Evolutionary conservation across 2,329 filamentous ascomycete species (phyloP).

Genomic region (Arthrobotrys megalospora): DNA sequence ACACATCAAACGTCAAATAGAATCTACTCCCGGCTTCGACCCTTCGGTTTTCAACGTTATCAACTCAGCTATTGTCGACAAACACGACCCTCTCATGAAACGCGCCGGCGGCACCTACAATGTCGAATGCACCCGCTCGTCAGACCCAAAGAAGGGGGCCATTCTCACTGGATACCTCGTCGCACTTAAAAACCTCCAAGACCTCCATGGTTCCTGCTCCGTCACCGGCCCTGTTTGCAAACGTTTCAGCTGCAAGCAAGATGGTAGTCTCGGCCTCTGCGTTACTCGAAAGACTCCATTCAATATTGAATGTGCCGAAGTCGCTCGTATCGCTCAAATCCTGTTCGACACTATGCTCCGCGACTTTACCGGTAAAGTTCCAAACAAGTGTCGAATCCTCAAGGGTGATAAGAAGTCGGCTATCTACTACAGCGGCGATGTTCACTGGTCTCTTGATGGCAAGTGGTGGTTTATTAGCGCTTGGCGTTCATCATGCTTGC

Average conservation of each 20-base stretch:
- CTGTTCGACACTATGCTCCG: slow-evolving; percentile 23
- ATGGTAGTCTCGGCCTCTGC: slow-evolving; percentile 39
- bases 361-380: slow-evolving; percentile 16
- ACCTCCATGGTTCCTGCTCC: slow-evolving; percentile 37
- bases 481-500: slow-evolving; percentile 17
- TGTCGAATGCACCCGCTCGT: slow-evolving; percentile 33
- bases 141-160: not conserved
- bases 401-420: slow-evolving; percentile 17
- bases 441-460: slow-evolving; percentile 29
- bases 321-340: slow-evolving; percentile 41
- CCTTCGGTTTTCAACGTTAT: slow-evolving; percentile 9
- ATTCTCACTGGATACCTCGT: not conserved
- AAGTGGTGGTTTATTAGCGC: slow-evolving; percentile 54
- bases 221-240: slow-evolving; percentile 25
- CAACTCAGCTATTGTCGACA: not conserved
- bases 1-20: slow-evolving; percentile 42
- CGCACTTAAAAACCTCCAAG: slow-evolving; percentile 20
- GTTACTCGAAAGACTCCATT: slow-evolving; percentile 9
- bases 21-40: slow-evolving; percentile 39
- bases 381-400: slow-evolving; percentile 2
- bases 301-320: slow-evolving; percentile 40
- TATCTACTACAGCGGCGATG: slow-evolving; percentile 21
- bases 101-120: slow-evolving; percentile 25
- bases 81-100: slow-evolving; percentile 7
- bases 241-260: slow-evolving; percentile 18